These are phyloP conservation scores for Mallotus japonicus DNA, from an alignment of 441 rosid genomes.

Conservation along the genomic window DNA sequence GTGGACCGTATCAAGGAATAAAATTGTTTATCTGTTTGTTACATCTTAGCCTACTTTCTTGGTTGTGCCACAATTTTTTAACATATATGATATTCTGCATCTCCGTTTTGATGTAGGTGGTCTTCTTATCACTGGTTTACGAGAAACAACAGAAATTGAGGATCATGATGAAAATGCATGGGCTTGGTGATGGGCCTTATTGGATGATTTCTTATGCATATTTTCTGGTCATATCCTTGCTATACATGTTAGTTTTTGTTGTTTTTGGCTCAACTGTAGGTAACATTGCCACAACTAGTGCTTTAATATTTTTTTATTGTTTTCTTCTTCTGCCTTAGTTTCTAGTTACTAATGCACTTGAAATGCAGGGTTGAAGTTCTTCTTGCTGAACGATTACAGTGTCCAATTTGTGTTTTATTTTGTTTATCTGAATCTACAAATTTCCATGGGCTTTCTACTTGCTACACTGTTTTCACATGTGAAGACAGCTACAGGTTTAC, in stretches of 20 bases:
- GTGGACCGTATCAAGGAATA: background rate
- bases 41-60: background rate
- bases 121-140: constrained; percentile 63
- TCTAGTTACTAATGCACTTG: constrained; percentile 23
- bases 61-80: background rate
- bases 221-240: constrained; percentile 58
- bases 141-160: constrained; percentile 79
- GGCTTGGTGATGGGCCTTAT: constrained; percentile 91
- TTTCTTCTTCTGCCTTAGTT: constrained; percentile 11
- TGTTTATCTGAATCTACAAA: constrained; percentile 74
- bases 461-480: constrained; percentile 69
- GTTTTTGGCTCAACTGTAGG: constrained; percentile 70
- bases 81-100: background rate
- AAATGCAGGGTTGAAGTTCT: constrained; percentile 73
- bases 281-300: constrained; percentile 29
- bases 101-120: constrained; percentile 48
- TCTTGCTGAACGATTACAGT: constrained; percentile 68
- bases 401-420: constrained; percentile 78
- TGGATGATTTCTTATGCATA: constrained; percentile 87
- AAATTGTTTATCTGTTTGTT: background rate
- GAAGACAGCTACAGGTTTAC: constrained; percentile 83
- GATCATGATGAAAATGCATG: constrained; percentile 99
- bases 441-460: constrained; percentile 67
- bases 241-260: constrained; percentile 73
- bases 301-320: background rate